phyloP scores from a whole-genome alignment of 176 grass and related monocot species.

The Tuctoria greenei region DNA sequence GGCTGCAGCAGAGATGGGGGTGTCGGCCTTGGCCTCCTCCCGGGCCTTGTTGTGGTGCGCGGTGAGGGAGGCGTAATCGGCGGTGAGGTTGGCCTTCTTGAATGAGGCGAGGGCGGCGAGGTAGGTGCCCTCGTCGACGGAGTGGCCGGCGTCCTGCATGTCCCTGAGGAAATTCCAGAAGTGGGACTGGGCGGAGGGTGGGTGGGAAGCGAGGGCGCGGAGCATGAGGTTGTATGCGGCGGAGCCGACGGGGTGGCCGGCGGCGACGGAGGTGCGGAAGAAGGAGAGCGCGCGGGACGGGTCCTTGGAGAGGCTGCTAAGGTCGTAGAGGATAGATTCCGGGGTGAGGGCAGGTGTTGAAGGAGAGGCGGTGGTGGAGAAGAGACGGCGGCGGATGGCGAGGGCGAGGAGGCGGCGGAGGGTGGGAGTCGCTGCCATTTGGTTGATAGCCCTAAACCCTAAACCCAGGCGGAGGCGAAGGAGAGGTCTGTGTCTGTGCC shows the following conservation, averaged over 20 bases:
- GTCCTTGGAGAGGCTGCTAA: constrained; percentile 65
- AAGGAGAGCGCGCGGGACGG: constrained; percentile 59
- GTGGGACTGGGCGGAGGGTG: constrained; percentile 38
- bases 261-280: constrained; percentile 49
- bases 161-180: constrained; percentile 83
- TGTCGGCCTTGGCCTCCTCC: neutral
- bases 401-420: constrained; percentile 39
- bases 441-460: too few species aligned
- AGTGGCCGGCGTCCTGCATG: constrained; percentile 61
- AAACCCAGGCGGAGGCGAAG: too few species aligned
- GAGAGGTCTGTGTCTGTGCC: too few species aligned
- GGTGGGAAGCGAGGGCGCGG: constrained; percentile 59
- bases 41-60: constrained; percentile 40
- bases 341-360: constrained; percentile 19
- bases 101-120: constrained; percentile 63
- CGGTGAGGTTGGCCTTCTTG: constrained; percentile 58
- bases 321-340: constrained; percentile 75
- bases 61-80: constrained; percentile 53
- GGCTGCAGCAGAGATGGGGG: constrained; percentile 30
- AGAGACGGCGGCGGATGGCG: neutral
- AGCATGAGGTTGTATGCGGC: constrained; percentile 91
- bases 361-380: neutral
- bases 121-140: constrained; percentile 79
- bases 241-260: constrained; percentile 42
- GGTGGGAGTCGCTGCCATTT: constrained; percentile 39